Evolutionary conservation across 176 grass and related monocot species (phyloP).

Genomic region (Poa annua): DNA sequence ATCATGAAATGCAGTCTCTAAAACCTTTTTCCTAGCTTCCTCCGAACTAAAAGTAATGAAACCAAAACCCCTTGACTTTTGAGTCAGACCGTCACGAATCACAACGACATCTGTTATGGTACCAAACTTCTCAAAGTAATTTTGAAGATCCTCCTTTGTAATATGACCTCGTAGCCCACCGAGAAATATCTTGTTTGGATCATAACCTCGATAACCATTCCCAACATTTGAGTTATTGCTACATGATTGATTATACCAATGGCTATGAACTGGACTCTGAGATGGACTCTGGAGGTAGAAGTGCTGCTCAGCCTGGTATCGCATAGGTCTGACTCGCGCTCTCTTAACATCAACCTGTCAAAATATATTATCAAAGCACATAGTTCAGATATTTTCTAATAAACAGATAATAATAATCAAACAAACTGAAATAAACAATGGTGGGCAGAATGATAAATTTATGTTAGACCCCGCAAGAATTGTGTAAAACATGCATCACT

Average conservation of each 20-base stretch:
- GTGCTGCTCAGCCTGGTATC: not conserved
- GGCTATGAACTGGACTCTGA: conserved; percentile 2
- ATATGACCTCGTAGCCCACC: conserved; percentile 55
- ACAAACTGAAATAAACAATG: not conserved
- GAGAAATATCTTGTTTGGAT: conserved; percentile 64
- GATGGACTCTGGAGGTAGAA: not conserved
- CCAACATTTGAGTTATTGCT: not conserved
- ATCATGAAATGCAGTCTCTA: conserved; percentile 52
- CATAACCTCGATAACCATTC: not conserved
- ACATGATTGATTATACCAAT: not conserved
- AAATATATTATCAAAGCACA: conserved; percentile 5
- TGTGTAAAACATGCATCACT: not conserved
- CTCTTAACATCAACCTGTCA: conserved; percentile 59
- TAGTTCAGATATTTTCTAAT: not conserved
- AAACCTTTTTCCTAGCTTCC: conserved; percentile 43
- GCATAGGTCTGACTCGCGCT: conserved; percentile 28
- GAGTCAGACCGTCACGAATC: conserved; percentile 43
- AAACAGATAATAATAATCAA: not conserved
- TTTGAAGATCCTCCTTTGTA: conserved; percentile 42
- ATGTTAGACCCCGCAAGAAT: not conserved
- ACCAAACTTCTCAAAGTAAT: conserved; percentile 75
- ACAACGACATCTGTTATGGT: conserved; percentile 50
- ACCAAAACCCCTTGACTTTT: conserved; percentile 59
- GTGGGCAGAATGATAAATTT: not conserved
- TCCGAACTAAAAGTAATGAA: conserved; percentile 66